Conservation (phyloP, 2,329 filamentous ascomycete species). For the Phaeomoniella chlamydospora region DNA sequence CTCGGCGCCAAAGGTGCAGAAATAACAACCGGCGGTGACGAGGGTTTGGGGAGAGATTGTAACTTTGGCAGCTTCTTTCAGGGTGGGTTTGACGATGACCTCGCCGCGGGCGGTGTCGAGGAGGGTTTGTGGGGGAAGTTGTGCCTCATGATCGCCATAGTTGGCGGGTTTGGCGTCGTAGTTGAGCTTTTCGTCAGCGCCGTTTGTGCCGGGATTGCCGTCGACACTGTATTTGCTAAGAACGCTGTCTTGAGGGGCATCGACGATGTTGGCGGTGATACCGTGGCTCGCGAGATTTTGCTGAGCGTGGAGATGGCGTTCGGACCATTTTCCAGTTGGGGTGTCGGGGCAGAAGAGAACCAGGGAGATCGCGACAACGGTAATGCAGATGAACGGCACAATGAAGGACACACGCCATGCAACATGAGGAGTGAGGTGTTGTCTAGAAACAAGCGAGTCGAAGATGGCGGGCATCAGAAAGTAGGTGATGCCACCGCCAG, state of each 20-base stretch:
- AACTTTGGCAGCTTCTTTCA: constrained; percentile 46
- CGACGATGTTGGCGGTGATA: constrained; percentile 11
- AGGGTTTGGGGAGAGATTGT: constrained; percentile 45
- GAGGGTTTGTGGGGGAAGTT: constrained; percentile 33
- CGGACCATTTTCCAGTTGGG: constrained; percentile 67
- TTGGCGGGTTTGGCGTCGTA: constrained; percentile 14
- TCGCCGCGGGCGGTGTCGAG: constrained; percentile 41
- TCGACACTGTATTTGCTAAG: constrained; percentile 1
- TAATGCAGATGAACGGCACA: constrained; percentile 66
- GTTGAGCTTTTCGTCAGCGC: constrained; percentile 15
- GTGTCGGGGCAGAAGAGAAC: constrained; percentile 66
- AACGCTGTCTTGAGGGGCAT: constrained; percentile 5
- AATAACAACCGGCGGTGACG: constrained; percentile 38
- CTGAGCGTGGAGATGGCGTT: constrained; percentile 46
- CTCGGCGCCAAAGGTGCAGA: constrained; percentile 47
- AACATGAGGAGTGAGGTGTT: constrained; percentile 47
- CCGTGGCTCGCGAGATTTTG: constrained; percentile 36
- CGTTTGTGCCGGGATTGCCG: constrained; percentile 4
- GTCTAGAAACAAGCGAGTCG: constrained; percentile 52
- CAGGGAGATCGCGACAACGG: constrained; percentile 51
- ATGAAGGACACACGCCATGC: constrained; percentile 80
- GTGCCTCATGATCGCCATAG: constrained; percentile 25
- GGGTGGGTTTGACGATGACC: constrained; percentile 45
- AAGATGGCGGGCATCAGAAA: constrained; percentile 87
- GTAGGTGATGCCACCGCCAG: constrained; percentile 82